A percentile compares a stretch with the other conserved stretches of the same genome.
Evolutionary conservation across 2,329 filamentous ascomycete genomes (phyloP).

Genomic region (Pestalotiopsis sp.): DNA sequence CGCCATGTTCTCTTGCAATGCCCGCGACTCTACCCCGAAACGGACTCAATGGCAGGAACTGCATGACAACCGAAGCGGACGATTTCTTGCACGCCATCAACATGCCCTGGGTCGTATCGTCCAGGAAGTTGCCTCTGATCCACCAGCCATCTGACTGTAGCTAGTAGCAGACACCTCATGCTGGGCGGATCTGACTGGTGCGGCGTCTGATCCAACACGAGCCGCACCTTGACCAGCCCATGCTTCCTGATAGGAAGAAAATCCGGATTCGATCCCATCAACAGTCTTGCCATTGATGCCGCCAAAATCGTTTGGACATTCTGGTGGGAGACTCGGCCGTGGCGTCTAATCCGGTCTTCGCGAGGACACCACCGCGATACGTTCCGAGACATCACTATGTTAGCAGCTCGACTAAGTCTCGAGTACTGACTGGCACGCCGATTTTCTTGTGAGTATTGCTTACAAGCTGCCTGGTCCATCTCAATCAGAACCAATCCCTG

Average conservation of each 20-base stretch:
- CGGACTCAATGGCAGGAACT: not conserved
- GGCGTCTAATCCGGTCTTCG: not conserved
- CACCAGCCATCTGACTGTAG: not conserved
- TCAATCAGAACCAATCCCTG: not conserved
- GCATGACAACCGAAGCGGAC: not conserved
- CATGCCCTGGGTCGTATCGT: not conserved
- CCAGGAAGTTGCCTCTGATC: not conserved
- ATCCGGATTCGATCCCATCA: not conserved
- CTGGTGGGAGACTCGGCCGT: not conserved
- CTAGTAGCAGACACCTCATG: not conserved
- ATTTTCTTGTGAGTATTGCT: not conserved
- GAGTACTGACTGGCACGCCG: not conserved
- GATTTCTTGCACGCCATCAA: not conserved
- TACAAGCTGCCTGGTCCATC: not conserved
- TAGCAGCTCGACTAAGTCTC: constrained; percentile 1
- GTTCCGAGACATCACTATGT: constrained; percentile 1
- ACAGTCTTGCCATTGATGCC: not conserved
- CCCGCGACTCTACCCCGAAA: not conserved
- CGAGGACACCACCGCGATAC: not conserved
- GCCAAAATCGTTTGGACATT: not conserved
- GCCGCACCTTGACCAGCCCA: not conserved
- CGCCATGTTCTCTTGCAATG: not conserved
- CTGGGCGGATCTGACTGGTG: not conserved
- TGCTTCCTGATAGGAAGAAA: not conserved
- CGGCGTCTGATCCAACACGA: constrained; percentile 1